phyloP scores from a whole-genome alignment of 2,329 filamentous ascomycete genomes.

The Monosporascus sp. region DNA sequence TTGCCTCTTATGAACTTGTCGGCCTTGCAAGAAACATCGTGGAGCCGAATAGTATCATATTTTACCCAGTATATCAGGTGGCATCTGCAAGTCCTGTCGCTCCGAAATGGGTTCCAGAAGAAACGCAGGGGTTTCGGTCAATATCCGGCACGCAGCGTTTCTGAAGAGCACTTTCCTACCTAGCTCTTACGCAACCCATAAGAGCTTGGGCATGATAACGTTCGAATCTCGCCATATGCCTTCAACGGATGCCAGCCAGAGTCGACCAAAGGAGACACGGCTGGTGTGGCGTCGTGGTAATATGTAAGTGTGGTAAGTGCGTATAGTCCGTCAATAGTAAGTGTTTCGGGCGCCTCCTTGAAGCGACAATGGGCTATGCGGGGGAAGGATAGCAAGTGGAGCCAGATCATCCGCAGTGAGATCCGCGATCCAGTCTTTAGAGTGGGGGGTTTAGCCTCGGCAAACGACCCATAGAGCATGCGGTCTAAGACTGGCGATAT shows the following conservation, averaged over 20 bases:
- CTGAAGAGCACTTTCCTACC: slow-evolving; percentile 20
- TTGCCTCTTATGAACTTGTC: too few species aligned
- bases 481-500: slow-evolving; percentile 8
- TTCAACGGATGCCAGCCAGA: slow-evolving; percentile 1
- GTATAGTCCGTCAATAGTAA: slow-evolving; percentile 1
- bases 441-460: slow-evolving; percentile 2
- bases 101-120: slow-evolving; percentile 2
- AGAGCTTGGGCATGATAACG: slow-evolving; percentile 14
- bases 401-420: slow-evolving; percentile 5
- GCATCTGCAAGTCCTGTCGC: too few species aligned
- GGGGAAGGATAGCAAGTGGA: slow-evolving; percentile 2
- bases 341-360: neutral
- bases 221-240: neutral
- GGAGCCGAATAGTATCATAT: too few species aligned
- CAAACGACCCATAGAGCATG: slow-evolving; percentile 7
- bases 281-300: slow-evolving; percentile 2
- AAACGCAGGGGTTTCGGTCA: slow-evolving; percentile 14
- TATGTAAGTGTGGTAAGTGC: slow-evolving; percentile 1
- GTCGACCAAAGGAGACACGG: slow-evolving; percentile 1
- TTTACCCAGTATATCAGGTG: too few species aligned
- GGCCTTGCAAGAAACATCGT: too few species aligned
- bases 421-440: slow-evolving; percentile 3
- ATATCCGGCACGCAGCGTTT: slow-evolving; percentile 15
- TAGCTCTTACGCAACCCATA: slow-evolving; percentile 29
- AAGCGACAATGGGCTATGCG: slow-evolving; percentile 3